Percentiles rank a stretch among this genome's conserved stretches.
phyloP scores from a whole-genome alignment of 768 basidiomycete species.

The Tylopilus cervinicoccineus region DNA sequence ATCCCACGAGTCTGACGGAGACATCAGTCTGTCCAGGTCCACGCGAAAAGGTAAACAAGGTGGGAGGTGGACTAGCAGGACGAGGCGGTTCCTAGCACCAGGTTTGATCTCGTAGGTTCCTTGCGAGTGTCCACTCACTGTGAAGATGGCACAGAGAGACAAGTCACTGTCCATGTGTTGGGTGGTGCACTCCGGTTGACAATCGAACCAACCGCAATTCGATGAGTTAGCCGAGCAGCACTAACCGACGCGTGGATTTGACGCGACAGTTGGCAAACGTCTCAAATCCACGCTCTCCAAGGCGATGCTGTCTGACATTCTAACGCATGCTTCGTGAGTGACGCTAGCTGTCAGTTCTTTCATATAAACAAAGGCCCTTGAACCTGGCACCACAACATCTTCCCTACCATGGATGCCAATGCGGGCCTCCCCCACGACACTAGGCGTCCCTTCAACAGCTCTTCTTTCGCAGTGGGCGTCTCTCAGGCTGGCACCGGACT shows the following conservation, averaged over 20 bases:
- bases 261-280: neutral
- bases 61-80: conserved; percentile 65
- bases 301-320: neutral
- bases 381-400: neutral
- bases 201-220: neutral
- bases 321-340: neutral
- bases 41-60: conserved; percentile 47
- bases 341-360: neutral
- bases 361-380: neutral
- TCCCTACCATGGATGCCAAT: conserved; percentile 11
- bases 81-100: conserved; percentile 51
- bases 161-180: conserved; percentile 34
- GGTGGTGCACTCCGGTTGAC: too few species aligned
- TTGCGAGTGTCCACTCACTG: neutral
- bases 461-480: conserved; percentile 57
- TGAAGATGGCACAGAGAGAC: conserved; percentile 43
- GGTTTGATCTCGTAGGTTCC: neutral
- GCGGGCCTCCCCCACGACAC: neutral
- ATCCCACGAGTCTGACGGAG: conserved; percentile 67
- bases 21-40: conserved; percentile 32
- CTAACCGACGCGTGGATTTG: neutral
- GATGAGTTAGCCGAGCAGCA: neutral
- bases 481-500: conserved; percentile 16
- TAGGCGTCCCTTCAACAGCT: conserved; percentile 19
- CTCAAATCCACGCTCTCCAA: neutral